phyloP scores from a whole-genome alignment of 805 yeast genomes.

The Ogataea polymorpha region DNA sequence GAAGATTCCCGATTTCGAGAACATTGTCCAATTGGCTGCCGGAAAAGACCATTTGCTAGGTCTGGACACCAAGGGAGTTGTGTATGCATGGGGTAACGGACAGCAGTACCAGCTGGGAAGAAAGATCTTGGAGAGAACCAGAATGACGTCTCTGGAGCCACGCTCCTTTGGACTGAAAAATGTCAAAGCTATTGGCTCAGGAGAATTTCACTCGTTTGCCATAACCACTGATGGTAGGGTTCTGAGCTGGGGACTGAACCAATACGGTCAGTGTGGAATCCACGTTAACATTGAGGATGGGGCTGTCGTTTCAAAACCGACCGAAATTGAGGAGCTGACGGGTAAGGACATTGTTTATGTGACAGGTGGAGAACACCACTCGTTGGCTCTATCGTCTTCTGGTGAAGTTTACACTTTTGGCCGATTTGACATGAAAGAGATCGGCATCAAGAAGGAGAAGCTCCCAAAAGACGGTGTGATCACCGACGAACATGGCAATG shows the following conservation, averaged over 20 bases:
- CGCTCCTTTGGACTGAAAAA: constrained; percentile 79
- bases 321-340: constrained; percentile 61
- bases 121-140: constrained; percentile 73
- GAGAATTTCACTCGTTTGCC: constrained; percentile 96
- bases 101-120: constrained; percentile 92
- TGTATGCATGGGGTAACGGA: constrained; percentile 97
- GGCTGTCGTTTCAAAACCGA: constrained; percentile 74
- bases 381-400: constrained; percentile 65
- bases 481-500: constrained; percentile 73
- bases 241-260: constrained; percentile 92
- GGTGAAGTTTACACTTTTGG: constrained; percentile 88
- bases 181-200: constrained; percentile 79
- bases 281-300: constrained; percentile 81
- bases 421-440: constrained; percentile 88
- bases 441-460: constrained; percentile 68
- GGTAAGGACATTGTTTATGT: constrained; percentile 57
- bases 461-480: constrained; percentile 69
- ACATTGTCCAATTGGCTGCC: constrained; percentile 77
- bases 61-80: constrained; percentile 78
- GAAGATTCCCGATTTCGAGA: constrained; percentile 55
- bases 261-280: constrained; percentile 93
- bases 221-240: constrained; percentile 69
- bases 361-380: constrained; percentile 94
- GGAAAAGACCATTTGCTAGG: constrained; percentile 94
- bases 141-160: constrained; percentile 71